phyloP scores from a whole-genome alignment of 1,284 basidiomycete genomes.

The Mrakiaceae sp. region DNA sequence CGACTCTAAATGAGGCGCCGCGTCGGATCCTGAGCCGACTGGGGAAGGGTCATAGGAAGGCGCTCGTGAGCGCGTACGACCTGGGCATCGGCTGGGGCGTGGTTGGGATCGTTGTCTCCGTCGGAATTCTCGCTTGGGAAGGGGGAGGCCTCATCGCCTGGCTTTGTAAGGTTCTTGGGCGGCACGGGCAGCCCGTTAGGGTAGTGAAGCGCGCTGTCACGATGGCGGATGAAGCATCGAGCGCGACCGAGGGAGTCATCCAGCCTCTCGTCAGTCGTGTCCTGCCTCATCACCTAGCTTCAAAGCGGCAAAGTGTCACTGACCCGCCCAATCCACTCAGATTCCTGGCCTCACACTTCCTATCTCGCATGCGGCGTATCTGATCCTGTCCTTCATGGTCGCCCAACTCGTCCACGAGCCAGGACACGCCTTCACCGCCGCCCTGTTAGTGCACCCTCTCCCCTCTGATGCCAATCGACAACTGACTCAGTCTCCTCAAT shows the following conservation, averaged over 20 bases:
- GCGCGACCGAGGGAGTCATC: neutral
- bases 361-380: constrained; percentile 5
- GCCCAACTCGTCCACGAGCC: constrained; percentile 15
- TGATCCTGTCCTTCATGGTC: constrained; percentile 10
- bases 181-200: neutral
- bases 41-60: neutral
- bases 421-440: constrained; percentile 11
- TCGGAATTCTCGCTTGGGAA: constrained; percentile 2
- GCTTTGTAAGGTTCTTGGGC: neutral
- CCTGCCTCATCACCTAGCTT: neutral
- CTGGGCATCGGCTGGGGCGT: constrained; percentile 1
- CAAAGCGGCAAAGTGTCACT: neutral
- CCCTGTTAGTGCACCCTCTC: constrained; percentile 1
- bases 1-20: neutral
- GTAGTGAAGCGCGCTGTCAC: neutral
- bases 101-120: neutral
- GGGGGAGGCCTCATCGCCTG: neutral
- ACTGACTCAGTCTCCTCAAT: neutral
- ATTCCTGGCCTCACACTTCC: constrained; percentile 16
- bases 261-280: constrained; percentile 4
- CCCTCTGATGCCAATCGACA: neutral
- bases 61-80: constrained; percentile 1
- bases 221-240: neutral
- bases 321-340: neutral
- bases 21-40: neutral